Base-by-base conservation (phyloP, 106 monocot genomes). In the Ottelia alismoides region DNA sequence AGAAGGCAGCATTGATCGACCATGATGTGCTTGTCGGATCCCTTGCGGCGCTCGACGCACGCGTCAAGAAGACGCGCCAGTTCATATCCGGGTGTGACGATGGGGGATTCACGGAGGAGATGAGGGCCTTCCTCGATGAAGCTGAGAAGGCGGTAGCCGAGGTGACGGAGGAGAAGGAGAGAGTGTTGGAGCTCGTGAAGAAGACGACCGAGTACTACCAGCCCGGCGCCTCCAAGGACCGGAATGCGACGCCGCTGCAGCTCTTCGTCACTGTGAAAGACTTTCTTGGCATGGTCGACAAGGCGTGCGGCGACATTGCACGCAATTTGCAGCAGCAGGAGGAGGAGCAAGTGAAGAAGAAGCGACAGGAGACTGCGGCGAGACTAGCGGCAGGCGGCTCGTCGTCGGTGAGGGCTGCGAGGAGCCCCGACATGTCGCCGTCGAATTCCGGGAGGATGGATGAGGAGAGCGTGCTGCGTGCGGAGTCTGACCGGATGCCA, bases 1-100 rank as follows among this genome's bases (percentile, higher is more conserved):
- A 67, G 67, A 67, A 58, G 27, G 49, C 67, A 6, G 67, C 67
- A 14, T 18, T 24, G 3, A 30, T 67, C 0, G 67, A 67, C 14
- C 18, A 24, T 17, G 67, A 67, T n/a, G 67, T 26, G 2, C 11
- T 52, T 25, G 32, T 24, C 27, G 11, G 19, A 18, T 14, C 27
- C 20, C 28, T 19, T 29, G 9, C 40, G 12, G 21, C 27, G 1
- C 48, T 54, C 17, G 26, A 1, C 0, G 9, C 53, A 1, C 32
- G 53, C 23, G 1, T 50, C 22, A 53, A 22, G 55, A 11, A 12
- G 29, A 14, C 20, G 11, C 20, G 28, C 6, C 16, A 4, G 28
- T 25, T 65, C 20, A 20, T 3, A 29, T 28, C 7, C 43, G 14
- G 55, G 18, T 28, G 27, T 11, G 16, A 51, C 10, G 45, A 22